Conservation (phyloP, 148 eudicot species). For the Chenopodium berlandieri region DNA sequence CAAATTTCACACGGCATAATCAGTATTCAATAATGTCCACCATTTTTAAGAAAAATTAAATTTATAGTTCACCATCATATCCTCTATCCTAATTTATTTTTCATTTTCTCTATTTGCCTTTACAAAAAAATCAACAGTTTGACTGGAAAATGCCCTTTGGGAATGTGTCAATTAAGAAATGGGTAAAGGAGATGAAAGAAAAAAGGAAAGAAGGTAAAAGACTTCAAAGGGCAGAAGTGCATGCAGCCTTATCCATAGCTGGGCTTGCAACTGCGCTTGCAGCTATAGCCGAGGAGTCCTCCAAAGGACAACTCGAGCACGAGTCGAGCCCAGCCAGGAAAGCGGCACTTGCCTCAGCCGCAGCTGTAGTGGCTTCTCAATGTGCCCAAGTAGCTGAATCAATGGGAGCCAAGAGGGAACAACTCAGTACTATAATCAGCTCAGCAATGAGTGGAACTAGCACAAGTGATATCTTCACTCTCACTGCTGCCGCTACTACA, state of each 20-base stretch:
- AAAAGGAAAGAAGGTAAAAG: constrained; percentile 82
- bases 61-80: background rate
- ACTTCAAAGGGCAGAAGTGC: constrained; percentile 86
- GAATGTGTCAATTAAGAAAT: constrained; percentile 66
- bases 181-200: constrained; percentile 78
- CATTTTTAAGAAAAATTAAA: too few relatives aligned
- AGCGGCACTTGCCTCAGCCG: constrained; percentile 75
- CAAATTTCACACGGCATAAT: too few relatives aligned
- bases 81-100: background rate
- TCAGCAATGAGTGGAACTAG: constrained; percentile 77
- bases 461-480: constrained; percentile 71
- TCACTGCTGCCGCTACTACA: constrained; percentile 91
- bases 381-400: constrained; percentile 84
- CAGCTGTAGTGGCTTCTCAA: constrained; percentile 88
- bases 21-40: too few relatives aligned
- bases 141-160: constrained; percentile 77
- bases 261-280: constrained; percentile 95
- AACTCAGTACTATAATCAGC: constrained; percentile 54
- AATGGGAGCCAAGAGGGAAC: constrained; percentile 78
- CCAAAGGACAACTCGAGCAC: constrained; percentile 31
- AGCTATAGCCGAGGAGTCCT: constrained; percentile 72
- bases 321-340: constrained; percentile 41
- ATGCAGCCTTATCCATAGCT: constrained; percentile 91
- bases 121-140: constrained; percentile 33
- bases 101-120: background rate